Evolutionary conservation across 2,329 filamentous ascomycete species (phyloP), one percentile per base, ranked within the genome.

Genomic region (Pseudogymnoascus sp.): DNA sequence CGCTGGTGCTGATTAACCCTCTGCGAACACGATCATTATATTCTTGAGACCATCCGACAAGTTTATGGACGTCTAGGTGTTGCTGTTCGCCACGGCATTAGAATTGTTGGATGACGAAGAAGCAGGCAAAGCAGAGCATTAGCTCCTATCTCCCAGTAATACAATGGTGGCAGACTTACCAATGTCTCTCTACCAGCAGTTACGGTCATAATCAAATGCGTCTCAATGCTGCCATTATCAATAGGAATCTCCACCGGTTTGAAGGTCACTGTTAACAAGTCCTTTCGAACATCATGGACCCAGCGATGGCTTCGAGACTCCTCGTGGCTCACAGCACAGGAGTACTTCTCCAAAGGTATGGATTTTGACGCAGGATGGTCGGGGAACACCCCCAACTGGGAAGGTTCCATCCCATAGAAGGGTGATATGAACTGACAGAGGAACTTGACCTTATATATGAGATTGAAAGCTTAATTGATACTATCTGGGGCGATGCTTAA

Each of bases 161-260:
- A n/a, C 20, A 12, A n/a, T 28, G 38, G 25, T 7, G 28, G 41
- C 58, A 60, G 6, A 15, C 69, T 66, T 76, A 80, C 78, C 69
- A 78, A 66, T 60, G 75, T 66, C 59, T 75, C 71, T 12, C 69
- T 72, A 18, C 75, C 75, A 62, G 75, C 74, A 12, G 73, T 65
- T 28, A 80, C 67, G 66, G 73, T 74, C 66, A 77, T 67, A 11
- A 74, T 63, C 7, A 65, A 53, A 30, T 64, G 64, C 28, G 61
- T 64, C 15, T 61, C 62, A 59, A 63, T 58, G 14, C 64, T 65
- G 15, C 65, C 67, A 35, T 64, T 28, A 33, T 65, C 63, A 64
- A 66, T 61, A 14, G 66, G 28, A 6, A 63, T 60, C 53, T 65
- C 60, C 22, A 61, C 58, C 25, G 64, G 66, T 62, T 65, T 67